These are phyloP conservation scores for Sextonia rubra DNA, from an alignment of 164 flowering plant genomes.

Conservation along the genomic window DNA sequence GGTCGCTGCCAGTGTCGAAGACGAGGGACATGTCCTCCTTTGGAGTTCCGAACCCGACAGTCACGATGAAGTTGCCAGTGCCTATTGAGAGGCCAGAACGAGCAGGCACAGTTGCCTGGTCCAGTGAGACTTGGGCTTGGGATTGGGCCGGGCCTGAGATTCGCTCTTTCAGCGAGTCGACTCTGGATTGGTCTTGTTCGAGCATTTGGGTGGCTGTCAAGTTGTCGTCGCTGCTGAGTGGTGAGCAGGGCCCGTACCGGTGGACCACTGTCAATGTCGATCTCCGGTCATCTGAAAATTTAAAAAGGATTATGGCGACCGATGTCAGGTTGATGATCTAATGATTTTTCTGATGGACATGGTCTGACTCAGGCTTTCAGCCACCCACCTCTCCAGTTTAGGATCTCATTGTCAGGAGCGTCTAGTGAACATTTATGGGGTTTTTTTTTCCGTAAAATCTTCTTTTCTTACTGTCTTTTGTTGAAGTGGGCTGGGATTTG, in stretches of 20 bases:
- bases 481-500: too few species aligned
- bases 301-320: too few species aligned
- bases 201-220: constrained; percentile 9
- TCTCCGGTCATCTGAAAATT: background rate
- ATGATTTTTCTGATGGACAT: too few species aligned
- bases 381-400: too few species aligned
- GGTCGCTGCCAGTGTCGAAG: constrained; percentile 17
- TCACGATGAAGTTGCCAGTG: constrained; percentile 6
- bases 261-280: constrained; percentile 23
- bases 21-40: background rate
- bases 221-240: constrained; percentile 17
- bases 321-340: too few species aligned
- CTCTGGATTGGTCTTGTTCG: constrained; percentile 3
- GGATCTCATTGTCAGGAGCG: too few species aligned
- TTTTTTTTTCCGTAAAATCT: too few species aligned
- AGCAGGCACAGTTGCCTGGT: background rate
- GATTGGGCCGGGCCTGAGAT: background rate
- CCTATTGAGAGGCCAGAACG: background rate
- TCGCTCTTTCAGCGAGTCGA: background rate
- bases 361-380: too few species aligned
- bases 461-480: too few species aligned
- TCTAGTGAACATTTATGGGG: too few species aligned
- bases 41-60: constrained; percentile 10
- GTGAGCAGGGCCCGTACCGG: constrained; percentile 19
- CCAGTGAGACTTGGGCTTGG: background rate